Base-by-base conservation (phyloP, 306 rosid species). In the Cucurbita maxima region DNA sequence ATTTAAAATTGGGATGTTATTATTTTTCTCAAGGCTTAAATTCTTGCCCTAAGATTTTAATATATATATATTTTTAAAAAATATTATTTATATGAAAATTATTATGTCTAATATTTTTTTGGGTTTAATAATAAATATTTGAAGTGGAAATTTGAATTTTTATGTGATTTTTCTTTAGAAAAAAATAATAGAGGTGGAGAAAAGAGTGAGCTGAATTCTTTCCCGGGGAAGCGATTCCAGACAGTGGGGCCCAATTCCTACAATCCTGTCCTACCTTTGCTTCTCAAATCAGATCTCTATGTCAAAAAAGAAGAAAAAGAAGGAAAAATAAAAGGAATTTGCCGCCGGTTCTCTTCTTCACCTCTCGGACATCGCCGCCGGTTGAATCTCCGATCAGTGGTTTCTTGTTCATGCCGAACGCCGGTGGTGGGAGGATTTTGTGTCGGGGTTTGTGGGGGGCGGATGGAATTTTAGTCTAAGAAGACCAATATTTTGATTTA, bases 341-440 rank as follows among this genome's bases (percentile, higher is more conserved):
- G 72, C 72, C 72, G 37, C 54, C 72, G 72, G 37, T 66, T 66
- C 37, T 66, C 72, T 66, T 66, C 72, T 53, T 36, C 53, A 11
- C 72, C 71, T 0, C 12, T 12, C 54, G 72, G 54, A 44, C 72
- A 3, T 44, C 54, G 72, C 53, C 37, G 72, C 72, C 72, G 72
- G 72, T 47, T 37, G 12, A 36, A 36, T 2, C 68, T 60, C 11
- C 68, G 20, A 60, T 7, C 45, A 6, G 22, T 53, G 58, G 10
- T 20, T 7, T 50, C 1, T n/a, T 16, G 4, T 16, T 7, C 7
- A 22, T 40, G 44, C 18, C 58, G 22, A n/a, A 53, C 20, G 58
- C 58, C 58, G 58, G 58, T 58, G 44, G 66, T 37, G 67, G 45
- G 12, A 14, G 3, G 8, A 16, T 8, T 38, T 8, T 15, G 25